Evolutionary conservation across 1,139 yeast genomes (phyloP).

Genomic region (Scheffersomyces cryptocercus): DNA sequence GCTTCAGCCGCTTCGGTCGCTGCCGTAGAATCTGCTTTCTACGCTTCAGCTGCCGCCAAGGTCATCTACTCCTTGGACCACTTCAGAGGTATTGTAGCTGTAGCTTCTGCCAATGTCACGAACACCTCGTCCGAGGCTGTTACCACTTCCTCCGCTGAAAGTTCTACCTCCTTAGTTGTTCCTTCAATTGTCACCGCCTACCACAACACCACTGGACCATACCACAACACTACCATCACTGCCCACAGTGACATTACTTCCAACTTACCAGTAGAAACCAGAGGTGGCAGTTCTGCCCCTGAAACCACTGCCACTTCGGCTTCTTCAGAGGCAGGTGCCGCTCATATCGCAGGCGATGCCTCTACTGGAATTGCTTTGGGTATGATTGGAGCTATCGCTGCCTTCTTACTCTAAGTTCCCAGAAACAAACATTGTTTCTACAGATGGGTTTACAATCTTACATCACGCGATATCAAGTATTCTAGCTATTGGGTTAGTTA

Average conservation of each 20-base stretch:
- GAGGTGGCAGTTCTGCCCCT: conserved; percentile 16
- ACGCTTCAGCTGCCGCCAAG: conserved; percentile 16
- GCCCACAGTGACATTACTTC: conserved; percentile 17
- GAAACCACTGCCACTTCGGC: conserved; percentile 28
- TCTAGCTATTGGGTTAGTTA: no score
- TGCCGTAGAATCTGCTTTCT: conserved; percentile 13
- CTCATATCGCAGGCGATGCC: conserved; percentile 30
- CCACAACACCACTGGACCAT: conserved; percentile 12
- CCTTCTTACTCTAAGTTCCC: conserved; percentile 43
- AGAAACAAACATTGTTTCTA: no score
- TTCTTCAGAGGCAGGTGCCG: conserved; percentile 27
- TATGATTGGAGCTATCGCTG: conserved; percentile 50
- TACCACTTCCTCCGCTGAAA: conserved; percentile 15
- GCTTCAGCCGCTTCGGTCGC: conserved; percentile 20
- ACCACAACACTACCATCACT: conserved; percentile 5
- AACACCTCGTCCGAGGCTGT: conserved; percentile 18
- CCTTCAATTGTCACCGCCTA: conserved; percentile 4
- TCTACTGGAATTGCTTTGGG: conserved; percentile 47
- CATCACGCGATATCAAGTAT: no score
- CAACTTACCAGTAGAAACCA: conserved; percentile 10
- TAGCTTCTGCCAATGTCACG: conserved; percentile 38
- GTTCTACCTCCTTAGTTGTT: conserved; percentile 7
- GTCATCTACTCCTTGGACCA: conserved; percentile 27
- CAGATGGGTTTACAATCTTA: no score
- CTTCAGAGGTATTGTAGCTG: conserved; percentile 48